phyloP scores from a whole-genome alignment of 345 rosid genomes.

The Eucalyptus polyanthemos region DNA sequence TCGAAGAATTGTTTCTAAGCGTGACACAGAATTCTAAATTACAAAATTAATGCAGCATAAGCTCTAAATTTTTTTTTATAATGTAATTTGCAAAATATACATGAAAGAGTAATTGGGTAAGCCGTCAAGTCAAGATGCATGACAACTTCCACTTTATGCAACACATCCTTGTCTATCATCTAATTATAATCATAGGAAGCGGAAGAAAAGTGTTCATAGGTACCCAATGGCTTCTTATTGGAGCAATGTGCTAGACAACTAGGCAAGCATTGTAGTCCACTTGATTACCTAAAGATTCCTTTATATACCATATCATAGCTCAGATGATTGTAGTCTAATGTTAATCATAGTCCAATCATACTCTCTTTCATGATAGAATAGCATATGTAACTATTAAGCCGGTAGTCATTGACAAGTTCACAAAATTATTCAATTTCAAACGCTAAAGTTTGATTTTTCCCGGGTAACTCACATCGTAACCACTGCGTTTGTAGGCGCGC shows the following conservation, averaged over 20 bases:
- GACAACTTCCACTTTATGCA: background rate
- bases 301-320: background rate
- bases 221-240: background rate
- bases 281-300: background rate
- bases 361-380: background rate
- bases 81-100: background rate
- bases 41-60: background rate
- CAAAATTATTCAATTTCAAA: background rate
- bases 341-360: background rate
- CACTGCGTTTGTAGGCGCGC: constrained; percentile 33
- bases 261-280: background rate
- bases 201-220: background rate
- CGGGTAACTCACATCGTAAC: background rate
- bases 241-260: background rate
- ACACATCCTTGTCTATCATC: background rate
- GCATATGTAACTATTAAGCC: background rate
- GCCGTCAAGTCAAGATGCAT: background rate
- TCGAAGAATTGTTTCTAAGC: background rate
- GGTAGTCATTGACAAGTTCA: background rate
- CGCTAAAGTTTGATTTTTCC: background rate
- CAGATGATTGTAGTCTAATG: background rate
- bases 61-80: background rate
- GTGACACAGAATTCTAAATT: background rate
- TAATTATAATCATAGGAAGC: background rate
- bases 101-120: background rate